Base-by-base conservation (phyloP, 2,329 filamentous ascomycete genomes). In the Dactylella cylindrospora region DNA sequence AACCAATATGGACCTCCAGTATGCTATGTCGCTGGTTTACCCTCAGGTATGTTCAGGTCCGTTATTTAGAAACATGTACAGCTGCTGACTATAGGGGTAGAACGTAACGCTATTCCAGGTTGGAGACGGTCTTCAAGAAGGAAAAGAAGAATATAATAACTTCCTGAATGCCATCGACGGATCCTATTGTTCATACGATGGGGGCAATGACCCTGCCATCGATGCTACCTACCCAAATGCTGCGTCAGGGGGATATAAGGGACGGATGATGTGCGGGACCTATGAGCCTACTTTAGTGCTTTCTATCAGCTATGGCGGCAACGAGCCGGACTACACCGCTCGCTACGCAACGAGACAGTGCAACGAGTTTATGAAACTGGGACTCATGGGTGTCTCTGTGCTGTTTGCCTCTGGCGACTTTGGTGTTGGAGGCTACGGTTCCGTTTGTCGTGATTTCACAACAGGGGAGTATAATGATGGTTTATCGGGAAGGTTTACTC, bases 71-170 rank as follows among this genome's bases (percentile, higher is more conserved):
- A 76, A 3, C 81, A 78, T 8, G 28, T 76, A 71, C 74, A 8
- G 76, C 80, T 0, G 75, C 80, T 67, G 32, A 64, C 65, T 3
- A 66, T 65, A 75, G 55, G 80, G 79, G 1, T 78, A 82, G 66
- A 71, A 73, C 7, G 74, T 77, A 19, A 76, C 76, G 23, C 69
- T 81, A 17, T 79, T 77, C 69, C 76, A 78, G 66, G 70, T 72
- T 1, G 71, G 72, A 19, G 70, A 75, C 41, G 73, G 77, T 61
- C 71, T 74, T 7, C 67, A 75, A 13, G 73, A 70, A 77, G 77
- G 76, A 65, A 88, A 86, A 70, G 85, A 88, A 72, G 83, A 83
- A 0, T 87, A 86, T 70, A 74, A 86, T 1, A 76, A 76, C n/a
- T 86, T 80, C 74, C 74, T 86, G 5, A 76, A 80, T 52, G 80